A percentile compares a stretch with the other conserved stretches of the same genome.
phyloP scores from a whole-genome alignment of 768 basidiomycete species.

The Chalciporus pseudorubinellus region DNA sequence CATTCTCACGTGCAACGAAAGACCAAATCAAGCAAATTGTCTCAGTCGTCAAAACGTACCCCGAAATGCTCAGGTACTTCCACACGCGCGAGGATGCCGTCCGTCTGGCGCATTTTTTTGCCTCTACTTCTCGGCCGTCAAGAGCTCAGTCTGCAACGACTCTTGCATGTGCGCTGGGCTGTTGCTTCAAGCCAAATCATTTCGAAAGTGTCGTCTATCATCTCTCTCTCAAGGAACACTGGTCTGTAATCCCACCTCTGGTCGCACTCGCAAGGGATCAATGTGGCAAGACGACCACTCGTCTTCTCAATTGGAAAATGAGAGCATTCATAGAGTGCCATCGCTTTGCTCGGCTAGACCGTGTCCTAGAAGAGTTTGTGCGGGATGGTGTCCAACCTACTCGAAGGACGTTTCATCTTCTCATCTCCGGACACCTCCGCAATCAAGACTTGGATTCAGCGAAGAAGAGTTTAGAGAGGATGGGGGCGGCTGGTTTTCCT shows the following conservation, averaged over 20 bases:
- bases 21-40: conserved; percentile 8
- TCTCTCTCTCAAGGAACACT: conserved; percentile 45
- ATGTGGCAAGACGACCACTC: conserved; percentile 46
- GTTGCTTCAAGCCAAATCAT: conserved; percentile 46
- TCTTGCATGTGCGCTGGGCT: conserved; percentile 50
- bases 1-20: conserved; percentile 19
- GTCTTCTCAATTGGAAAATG: conserved; percentile 70
- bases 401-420: conserved; percentile 65
- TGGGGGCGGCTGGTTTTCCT: conserved; percentile 56
- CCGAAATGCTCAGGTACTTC: conserved; percentile 25
- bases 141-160: conserved; percentile 45
- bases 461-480: conserved; percentile 48
- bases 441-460: conserved; percentile 63
- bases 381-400: conserved; percentile 45
- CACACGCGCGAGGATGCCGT: conserved; percentile 32
- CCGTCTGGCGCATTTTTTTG: conserved; percentile 36
- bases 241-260: conserved; percentile 49
- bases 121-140: conserved; percentile 34
- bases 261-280: conserved; percentile 50
- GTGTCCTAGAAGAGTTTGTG: conserved; percentile 51
- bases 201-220: conserved; percentile 58
- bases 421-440: conserved; percentile 65
- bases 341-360: conserved; percentile 45
- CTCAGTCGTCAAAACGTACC: conserved; percentile 22
- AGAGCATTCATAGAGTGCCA: conserved; percentile 58